Conservation (phyloP, 805 yeast genomes). For the Wickerhamiella sergipiensis region DNA sequence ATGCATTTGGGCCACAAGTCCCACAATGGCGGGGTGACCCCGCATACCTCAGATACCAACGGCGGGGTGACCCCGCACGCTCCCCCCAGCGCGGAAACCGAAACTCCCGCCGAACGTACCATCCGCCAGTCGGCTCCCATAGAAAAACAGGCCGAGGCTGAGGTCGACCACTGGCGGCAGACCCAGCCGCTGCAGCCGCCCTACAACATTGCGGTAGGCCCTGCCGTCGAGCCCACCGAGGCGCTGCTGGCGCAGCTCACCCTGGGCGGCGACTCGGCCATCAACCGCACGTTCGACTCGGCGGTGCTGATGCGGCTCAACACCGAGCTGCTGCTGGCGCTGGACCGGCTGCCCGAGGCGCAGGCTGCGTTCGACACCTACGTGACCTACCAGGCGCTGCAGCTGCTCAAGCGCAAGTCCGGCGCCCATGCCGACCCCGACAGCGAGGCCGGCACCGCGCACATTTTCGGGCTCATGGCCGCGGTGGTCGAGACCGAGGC, state of each 20-base stretch:
- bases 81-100: not conserved
- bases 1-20: too few species aligned
- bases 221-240: not conserved
- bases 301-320: constrained; percentile 22
- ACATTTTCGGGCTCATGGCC: constrained; percentile 12
- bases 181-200: constrained; percentile 1
- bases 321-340: constrained; percentile 17
- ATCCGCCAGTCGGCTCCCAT: not conserved
- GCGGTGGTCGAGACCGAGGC: constrained; percentile 7
- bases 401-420: constrained; percentile 13
- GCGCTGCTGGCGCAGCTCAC: constrained; percentile 5
- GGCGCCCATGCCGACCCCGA: constrained; percentile 19
- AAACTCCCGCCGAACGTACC: not conserved
- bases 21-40: too few species aligned
- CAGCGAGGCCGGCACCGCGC: constrained; percentile 12
- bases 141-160: constrained; percentile 2
- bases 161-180: constrained; percentile 9
- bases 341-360: constrained; percentile 22
- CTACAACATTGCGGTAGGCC: not conserved
- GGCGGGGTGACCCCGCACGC: not conserved
- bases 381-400: constrained; percentile 19
- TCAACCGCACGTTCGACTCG: constrained; percentile 24
- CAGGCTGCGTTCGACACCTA: constrained; percentile 23
- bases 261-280: not conserved
- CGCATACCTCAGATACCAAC: too few species aligned